Base-by-base conservation (phyloP, 2,329 filamentous ascomycete species). In the Verticillium klebahnii region DNA sequence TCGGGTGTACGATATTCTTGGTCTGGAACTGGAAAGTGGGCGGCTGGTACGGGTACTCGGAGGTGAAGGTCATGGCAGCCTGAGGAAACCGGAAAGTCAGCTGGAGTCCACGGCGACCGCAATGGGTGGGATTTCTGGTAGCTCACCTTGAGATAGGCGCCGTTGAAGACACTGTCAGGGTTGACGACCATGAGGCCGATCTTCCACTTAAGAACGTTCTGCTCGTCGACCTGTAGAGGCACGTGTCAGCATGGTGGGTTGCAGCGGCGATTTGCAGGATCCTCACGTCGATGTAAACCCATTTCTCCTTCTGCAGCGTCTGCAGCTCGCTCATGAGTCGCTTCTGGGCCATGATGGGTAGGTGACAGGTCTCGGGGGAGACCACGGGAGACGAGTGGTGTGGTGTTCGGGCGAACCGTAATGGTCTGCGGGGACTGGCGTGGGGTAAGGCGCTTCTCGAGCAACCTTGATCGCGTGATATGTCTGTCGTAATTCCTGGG, bases 141-240 rank as follows among this genome's bases (percentile, higher is more conserved):
- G 63, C 75, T 69, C 61, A 85, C 85, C 77, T 86, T 93, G 75
- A 97, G 92, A 76, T 97, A 99, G 67, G 91, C 95, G 63, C 93
- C 93, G 70, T 97, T 89, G 81, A 96, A 98, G 66, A 90, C 83
- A 65, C 93, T 97, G 69, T 97, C 93, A 0, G 91, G 86, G 76
- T 98, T 98, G 70, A 97, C 85, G 40, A 97, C 92, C 79, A 97
- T 93, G 62, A 99, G 85, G 3, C 90, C 93, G 57, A 98, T 81
- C 64, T 86, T 88, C 94, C 95, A 98, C 66, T 88, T 85, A 72
- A 96, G 89, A 65, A 98, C 87, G 73, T 95, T 92, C n/a, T 88
- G 84, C 69, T 93, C 86, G 66, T 92, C 85, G 39, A 93, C 82
- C 86, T 95, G 69, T n/a, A 37, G 64, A 70, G 57, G 70, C 9